Evolutionary conservation across 139 green algal species (phyloP).

Genomic region (Edaphochlamys debaryana): DNA sequence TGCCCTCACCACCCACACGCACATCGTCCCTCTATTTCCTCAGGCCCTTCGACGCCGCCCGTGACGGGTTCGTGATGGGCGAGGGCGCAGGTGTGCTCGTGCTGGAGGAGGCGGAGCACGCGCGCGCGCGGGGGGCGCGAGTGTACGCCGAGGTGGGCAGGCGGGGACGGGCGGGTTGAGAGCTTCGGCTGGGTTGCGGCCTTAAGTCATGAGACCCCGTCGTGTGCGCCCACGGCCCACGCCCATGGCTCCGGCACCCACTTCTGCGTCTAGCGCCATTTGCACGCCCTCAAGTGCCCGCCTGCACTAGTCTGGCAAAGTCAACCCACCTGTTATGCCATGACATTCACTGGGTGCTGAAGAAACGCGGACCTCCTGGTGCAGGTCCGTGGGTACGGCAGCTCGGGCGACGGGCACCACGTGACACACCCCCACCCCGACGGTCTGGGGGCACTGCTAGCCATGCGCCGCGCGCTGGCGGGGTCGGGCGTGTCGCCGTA

Average conservation of each 20-base stretch:
- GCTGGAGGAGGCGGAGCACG: constrained; percentile 88
- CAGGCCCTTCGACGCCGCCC: constrained; percentile 84
- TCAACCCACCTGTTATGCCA: too few species aligned
- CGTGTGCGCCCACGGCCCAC: neutral
- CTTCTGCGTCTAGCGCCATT: too few species aligned
- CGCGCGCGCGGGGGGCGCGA: constrained; percentile 67
- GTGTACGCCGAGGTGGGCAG: constrained; percentile 82
- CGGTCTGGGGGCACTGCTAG: constrained; percentile 44
- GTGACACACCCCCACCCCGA: constrained; percentile 86
- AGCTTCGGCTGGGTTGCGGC: too few species aligned
- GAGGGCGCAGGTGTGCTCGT: constrained; percentile 88
- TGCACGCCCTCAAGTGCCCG: too few species aligned
- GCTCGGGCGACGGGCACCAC: constrained; percentile 92
- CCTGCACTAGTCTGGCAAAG: too few species aligned
- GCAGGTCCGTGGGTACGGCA: constrained; percentile 83
- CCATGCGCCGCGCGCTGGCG: constrained; percentile 59
- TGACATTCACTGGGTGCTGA: too few species aligned
- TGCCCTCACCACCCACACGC: too few species aligned
- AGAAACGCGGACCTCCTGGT: too few species aligned
- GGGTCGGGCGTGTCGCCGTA: constrained; percentile 58
- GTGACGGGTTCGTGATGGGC: constrained; percentile 96
- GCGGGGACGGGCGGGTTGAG: too few species aligned
- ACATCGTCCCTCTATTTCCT: too few species aligned
- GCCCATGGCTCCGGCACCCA: too few species aligned
- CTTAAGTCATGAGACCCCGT: neutral